Conservation (phyloP, 169 alveolate species). For the Plasmodium sp. region DNA sequence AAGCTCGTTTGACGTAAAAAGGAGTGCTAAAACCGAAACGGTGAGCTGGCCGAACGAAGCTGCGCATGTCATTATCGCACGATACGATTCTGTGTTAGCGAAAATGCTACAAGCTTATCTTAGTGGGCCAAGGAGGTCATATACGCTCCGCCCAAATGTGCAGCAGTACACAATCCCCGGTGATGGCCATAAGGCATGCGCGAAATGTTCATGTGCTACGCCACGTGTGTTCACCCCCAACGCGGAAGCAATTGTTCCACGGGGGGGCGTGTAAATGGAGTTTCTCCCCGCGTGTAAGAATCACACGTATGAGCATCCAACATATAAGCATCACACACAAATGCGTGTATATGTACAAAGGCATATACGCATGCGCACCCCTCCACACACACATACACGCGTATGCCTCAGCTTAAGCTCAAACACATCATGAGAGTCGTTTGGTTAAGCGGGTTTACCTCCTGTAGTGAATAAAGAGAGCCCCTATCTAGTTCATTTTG, state of each 20-base stretch:
- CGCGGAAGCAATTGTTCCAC: neutral
- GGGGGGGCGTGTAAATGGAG: neutral
- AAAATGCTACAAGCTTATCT: neutral
- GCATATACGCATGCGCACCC: neutral
- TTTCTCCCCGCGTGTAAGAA: neutral
- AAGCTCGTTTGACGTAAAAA: neutral
- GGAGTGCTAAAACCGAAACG: neutral
- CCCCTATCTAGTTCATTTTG: constrained; percentile 63
- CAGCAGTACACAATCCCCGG: neutral
- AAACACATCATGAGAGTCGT: neutral
- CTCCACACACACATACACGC: neutral
- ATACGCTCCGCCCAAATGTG: neutral
- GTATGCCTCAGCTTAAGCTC: neutral
- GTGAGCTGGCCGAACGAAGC: neutral
- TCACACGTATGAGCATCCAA: too few species aligned
- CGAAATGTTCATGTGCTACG: neutral
- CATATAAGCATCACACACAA: neutral
- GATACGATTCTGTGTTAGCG: neutral
- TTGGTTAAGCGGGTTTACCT: constrained; percentile 11
- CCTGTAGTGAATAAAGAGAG: constrained; percentile 61
- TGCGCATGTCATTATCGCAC: neutral
- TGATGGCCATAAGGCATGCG: neutral
- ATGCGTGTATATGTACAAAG: neutral
- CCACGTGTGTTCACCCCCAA: neutral
- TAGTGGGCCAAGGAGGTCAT: neutral